Conservation (phyloP, 805 yeast species). For the Wickerhamomyces strasburgensis region DNA sequence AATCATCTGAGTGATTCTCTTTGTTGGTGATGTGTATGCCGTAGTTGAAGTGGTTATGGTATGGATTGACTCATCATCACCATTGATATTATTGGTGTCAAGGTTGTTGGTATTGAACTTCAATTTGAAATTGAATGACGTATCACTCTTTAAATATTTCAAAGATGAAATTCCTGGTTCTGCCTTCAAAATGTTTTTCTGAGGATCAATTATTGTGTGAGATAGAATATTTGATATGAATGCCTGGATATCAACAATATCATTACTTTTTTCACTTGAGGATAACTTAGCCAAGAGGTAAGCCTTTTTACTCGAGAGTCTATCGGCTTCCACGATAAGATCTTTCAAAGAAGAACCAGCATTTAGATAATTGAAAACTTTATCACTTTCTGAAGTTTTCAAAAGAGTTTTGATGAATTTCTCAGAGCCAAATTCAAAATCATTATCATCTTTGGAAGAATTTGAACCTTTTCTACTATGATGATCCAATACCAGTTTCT, state of each 20-base stretch:
- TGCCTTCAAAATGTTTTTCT: slow-evolving; percentile 8
- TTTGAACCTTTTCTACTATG: no score
- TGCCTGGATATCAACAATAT: slow-evolving; percentile 6
- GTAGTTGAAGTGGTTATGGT: slow-evolving; percentile 2
- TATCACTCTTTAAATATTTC: slow-evolving; percentile 13
- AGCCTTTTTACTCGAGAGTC: slow-evolving; percentile 18
- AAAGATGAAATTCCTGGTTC: slow-evolving; percentile 6
- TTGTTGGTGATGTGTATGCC: slow-evolving; percentile 17
- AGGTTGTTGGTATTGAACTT: slow-evolving; percentile 4
- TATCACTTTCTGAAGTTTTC: slow-evolving; percentile 21
- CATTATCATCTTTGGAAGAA: slow-evolving; percentile 7
- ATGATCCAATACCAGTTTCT: slow-evolving; percentile 22
- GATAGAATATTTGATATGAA: slow-evolving; percentile 8
- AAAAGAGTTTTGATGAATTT: slow-evolving; percentile 47
- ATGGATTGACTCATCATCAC: neutral
- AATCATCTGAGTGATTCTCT: slow-evolving; percentile 21
- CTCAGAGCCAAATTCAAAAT: slow-evolving; percentile 55
- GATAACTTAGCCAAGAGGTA: slow-evolving; percentile 22
- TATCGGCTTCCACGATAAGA: slow-evolving; percentile 19
- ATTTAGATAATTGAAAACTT: slow-evolving; percentile 20
- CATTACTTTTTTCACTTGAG: slow-evolving; percentile 15
- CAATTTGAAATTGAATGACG: slow-evolving; percentile 12
- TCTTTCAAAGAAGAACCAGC: slow-evolving; percentile 20
- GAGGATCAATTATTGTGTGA: slow-evolving; percentile 15
- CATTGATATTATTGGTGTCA: neutral